These are phyloP conservation scores for Botryobasidium botryosum DNA, from an alignment of 768 basidiomycete species.

Conservation along the genomic window DNA sequence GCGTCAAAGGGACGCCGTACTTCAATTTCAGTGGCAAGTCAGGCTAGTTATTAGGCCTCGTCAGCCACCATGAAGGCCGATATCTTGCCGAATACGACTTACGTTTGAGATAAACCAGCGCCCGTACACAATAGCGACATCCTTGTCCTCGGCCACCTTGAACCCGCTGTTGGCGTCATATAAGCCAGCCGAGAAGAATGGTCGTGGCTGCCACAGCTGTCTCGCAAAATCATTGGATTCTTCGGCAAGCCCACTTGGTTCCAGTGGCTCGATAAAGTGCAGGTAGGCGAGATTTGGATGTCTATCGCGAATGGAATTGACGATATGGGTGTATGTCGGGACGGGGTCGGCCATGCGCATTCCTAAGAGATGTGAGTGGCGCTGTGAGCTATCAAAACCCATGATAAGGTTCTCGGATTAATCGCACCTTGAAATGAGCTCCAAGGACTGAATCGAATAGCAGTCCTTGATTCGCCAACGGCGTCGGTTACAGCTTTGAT, in stretches of 20 bases:
- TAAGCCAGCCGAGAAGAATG: not conserved
- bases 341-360: not conserved
- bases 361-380: not conserved
- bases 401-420: not conserved
- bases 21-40: not conserved
- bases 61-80: not conserved
- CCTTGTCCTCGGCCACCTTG: not conserved
- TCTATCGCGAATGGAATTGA: not conserved
- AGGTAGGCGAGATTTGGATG: not conserved
- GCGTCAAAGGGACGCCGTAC: not conserved
- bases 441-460: not conserved
- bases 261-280: not conserved
- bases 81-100: not conserved
- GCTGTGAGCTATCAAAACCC: not conserved
- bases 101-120: constrained; percentile 4
- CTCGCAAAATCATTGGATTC: not conserved
- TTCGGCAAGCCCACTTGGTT: not conserved
- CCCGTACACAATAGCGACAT: not conserved
- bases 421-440: not conserved
- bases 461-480: not conserved
- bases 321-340: not conserved
- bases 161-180: not conserved
- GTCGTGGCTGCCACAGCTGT: not conserved
- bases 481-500: not conserved
- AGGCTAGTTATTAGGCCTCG: not conserved